Base-by-base conservation (phyloP, 768 basidiomycete species). In the Lactifluus rugatus region DNA sequence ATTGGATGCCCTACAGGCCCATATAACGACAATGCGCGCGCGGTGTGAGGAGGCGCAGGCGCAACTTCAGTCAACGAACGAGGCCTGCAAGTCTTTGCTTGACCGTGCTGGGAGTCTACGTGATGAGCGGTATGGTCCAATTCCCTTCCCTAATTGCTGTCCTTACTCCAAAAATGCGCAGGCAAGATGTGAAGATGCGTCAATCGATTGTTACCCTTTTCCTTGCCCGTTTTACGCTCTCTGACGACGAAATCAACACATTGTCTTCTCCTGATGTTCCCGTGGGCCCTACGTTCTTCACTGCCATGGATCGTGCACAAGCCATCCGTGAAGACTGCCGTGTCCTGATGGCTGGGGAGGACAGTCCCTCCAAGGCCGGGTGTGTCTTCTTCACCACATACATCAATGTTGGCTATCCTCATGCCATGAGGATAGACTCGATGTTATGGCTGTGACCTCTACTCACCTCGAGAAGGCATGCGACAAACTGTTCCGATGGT, bases 401-500 rank as follows among this genome's bases (percentile, higher is more conserved):
- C 26, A 42, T 17, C n/a, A 19, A 16, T 19, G 5, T 16, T 23
- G 25, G 36, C 31, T 13, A 39, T 7, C 10, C 48, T 41, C 7
- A 44, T 19, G 7, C 19, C 19, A 37, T 28, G 2, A 4, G 9
- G 16, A 57, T 32, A 96, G 94, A 3, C 71, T 90, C 46, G 95
- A 97, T 66, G 91, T 97, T 58, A 91, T 97, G 83, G 74, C 85
- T 0, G 75, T 82, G 8, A 96, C 91, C 0, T 84, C 87, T 0
- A 76, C 82, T 9, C 79, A 90, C 61, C 81, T 97, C 46, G 93
- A 98, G 68, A 83, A 88, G 63, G 94, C 85, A 2, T 94, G 89
- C 70, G 84, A 89, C 58, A 97, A 96, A 72, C 81, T 94, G 42
- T 78, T 86, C 56, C 84, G 92, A 25, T 94, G 88, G 83, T 82